Percentiles rank a stretch among this genome's conserved stretches.
Evolutionary conservation across 352 stramenopile genomes (phyloP).

Genomic region (Blastocystis sp.): DNA sequence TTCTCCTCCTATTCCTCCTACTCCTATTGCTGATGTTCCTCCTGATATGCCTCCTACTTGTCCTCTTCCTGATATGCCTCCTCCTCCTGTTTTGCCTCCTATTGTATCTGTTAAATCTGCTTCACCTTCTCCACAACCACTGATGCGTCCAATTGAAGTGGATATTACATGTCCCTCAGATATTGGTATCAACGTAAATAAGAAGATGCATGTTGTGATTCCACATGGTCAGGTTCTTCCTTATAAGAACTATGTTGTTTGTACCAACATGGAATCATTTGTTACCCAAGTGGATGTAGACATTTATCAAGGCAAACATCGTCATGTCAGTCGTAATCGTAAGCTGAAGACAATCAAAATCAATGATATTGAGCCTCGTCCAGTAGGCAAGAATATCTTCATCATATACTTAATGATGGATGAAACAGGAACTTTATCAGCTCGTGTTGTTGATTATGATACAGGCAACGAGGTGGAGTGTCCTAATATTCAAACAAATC

Average conservation of each 20-base stretch:
- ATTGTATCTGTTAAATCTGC: not conserved
- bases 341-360: not conserved
- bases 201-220: not conserved
- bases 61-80: not conserved
- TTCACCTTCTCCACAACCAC: not conserved
- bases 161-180: not conserved
- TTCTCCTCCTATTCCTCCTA: not conserved
- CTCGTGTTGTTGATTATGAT: not conserved
- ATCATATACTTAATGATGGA: slow-evolving; percentile 6
- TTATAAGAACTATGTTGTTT: not conserved
- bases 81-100: not conserved
- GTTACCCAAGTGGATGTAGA: not conserved
- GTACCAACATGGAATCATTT: not conserved
- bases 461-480: not conserved
- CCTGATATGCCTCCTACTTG: not conserved
- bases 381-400: not conserved
- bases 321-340: not conserved
- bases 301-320: not conserved
- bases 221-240: not conserved
- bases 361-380: not conserved
- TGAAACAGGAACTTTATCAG: not conserved
- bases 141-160: not conserved
- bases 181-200: not conserved
- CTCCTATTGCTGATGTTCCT: not conserved
- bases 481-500: not conserved